Evolutionary conservation across 1,284 basidiomycete genomes (phyloP).

Genomic region (Leccinum pachyderme): DNA sequence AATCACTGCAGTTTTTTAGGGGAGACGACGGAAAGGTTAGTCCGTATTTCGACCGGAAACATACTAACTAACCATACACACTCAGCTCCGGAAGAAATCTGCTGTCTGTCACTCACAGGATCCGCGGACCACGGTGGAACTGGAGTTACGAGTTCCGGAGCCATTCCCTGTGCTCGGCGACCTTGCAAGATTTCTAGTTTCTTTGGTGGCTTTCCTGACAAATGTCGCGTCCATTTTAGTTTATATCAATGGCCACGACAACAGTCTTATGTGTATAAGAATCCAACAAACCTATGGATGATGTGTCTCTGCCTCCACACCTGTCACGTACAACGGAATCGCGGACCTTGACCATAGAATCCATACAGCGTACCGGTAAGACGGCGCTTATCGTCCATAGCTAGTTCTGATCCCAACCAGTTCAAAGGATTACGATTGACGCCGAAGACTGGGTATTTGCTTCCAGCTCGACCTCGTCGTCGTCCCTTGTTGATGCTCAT

Average conservation of each 20-base stretch:
- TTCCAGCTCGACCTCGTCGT: neutral
- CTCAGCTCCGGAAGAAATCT: constrained; percentile 4
- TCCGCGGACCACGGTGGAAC: constrained; percentile 29
- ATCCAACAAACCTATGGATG: neutral
- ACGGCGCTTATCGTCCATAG: neutral
- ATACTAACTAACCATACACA: neutral
- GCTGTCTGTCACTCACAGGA: constrained; percentile 61
- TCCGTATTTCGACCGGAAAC: constrained; percentile 37
- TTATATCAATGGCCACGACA: constrained; percentile 73
- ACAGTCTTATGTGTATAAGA: constrained; percentile 65
- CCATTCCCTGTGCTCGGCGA: constrained; percentile 56
- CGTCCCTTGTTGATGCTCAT: neutral
- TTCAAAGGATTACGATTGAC: constrained; percentile 15
- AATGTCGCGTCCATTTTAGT: constrained; percentile 74
- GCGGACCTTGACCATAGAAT: constrained; percentile 4
- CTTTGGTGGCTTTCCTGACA: constrained; percentile 90
- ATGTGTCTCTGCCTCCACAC: neutral
- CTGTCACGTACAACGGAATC: neutral
- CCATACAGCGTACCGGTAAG: constrained; percentile 13
- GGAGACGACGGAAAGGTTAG: constrained; percentile 46
- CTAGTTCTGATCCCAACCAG: constrained; percentile 9
- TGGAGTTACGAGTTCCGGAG: constrained; percentile 61
- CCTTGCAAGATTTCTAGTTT: constrained; percentile 85
- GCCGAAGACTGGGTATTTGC: constrained; percentile 10
- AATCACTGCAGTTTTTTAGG: constrained; percentile 68